Evolutionary conservation across 2,329 filamentous ascomycete genomes (phyloP), one percentile per base, ranked within the genome.

Genomic region (Cordyceps cicadae): DNA sequence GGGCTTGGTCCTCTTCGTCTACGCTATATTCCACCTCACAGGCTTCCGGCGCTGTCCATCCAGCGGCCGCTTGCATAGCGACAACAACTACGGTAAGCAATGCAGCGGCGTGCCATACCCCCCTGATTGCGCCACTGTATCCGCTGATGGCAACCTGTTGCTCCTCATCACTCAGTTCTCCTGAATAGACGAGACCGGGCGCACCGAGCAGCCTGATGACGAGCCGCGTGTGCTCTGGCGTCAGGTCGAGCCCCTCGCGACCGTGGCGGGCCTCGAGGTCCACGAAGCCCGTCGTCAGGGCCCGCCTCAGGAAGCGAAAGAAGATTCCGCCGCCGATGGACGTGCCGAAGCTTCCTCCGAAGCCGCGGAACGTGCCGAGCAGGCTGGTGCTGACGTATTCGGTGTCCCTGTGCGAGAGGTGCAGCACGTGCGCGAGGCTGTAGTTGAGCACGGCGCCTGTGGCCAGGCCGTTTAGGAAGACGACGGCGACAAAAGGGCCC

Each of bases 251-350:
- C 3, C 62, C 65, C 19, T 64, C 63, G 52, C 19, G 15, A 5
- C 68, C 68, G 19, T 51, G 34, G n/a, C n/a, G 21, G 34, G 72
- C 75, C 39, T 83, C 80, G 2, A 83, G 71, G 15, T 60, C 62
- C 5, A 72, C 69, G 64, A 90, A 91, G 0, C 84, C 83, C 0
- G 72, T 67, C n/a, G 78, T 75, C 1, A 93, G 76, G 0, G 77
- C 75, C 2, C 66, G 72, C 51, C 79, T 76, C 37, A 93, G 72
- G 1, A 84, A 77, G 5, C 89, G 81, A 46, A 81, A 79, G 69
- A 92, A 93, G 58, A 89, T 77, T 0, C 90, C 90, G 3, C 90
- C 90, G 2, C 89, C 89, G 53, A 93, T 87, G 0, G 90, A 85
- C 1, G 87, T 88, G 3, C 90, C 90, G 66, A 95, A 94, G 56